Base-by-base conservation (phyloP, 306 rosid species). In the Begonia masoniana region DNA sequence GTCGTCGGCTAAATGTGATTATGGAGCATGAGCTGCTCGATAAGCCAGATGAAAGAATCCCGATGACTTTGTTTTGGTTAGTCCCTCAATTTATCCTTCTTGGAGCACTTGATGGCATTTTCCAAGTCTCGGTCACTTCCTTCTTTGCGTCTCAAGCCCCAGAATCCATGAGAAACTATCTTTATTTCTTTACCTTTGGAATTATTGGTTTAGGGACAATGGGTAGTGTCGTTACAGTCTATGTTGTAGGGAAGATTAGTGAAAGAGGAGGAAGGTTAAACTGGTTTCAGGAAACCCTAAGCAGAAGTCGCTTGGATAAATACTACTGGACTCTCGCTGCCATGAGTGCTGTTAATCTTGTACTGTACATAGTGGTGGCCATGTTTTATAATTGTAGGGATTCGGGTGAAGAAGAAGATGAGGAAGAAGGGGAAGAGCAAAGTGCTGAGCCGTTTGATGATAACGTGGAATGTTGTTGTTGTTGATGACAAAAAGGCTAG, bases 21-120 rank as follows among this genome's bases (percentile, higher is more conserved):
- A 39, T 9, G n/a, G 62, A 39, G 0, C 65, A 51, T 21, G 57
- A 57, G n/a, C 23, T 51, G 12, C 55, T 61, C 41, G 42, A 51
- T 15, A 16, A 50, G 10, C 36, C 57, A 3, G 42, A 51, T 0
- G 55, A 42, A 7, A 42, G 0, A 12, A 60, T 61, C 10, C 55
- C 72, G 3, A 62, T 75, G 70, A 66, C 48, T 43, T 26, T 70
- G 54, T 67, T 66, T 13, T 66, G 66, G 69, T 12, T 75, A 21
- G 48, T 74, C 39, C 79, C 73, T 5, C 72, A 69, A 31, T 74
- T 53, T 57, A 13, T 64, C 16, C 54, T 69, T 11, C 65, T 74
- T 6, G 70, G 46, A 56, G 43, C 49, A 65, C 36, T 60, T 47
- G 51, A 31, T 55, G 45, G 52, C 39, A 41, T 23, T 15, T 21